Evolutionary conservation across 2,329 filamentous ascomycete genomes (phyloP).

Genomic region (Monilinia aucupariae): DNA sequence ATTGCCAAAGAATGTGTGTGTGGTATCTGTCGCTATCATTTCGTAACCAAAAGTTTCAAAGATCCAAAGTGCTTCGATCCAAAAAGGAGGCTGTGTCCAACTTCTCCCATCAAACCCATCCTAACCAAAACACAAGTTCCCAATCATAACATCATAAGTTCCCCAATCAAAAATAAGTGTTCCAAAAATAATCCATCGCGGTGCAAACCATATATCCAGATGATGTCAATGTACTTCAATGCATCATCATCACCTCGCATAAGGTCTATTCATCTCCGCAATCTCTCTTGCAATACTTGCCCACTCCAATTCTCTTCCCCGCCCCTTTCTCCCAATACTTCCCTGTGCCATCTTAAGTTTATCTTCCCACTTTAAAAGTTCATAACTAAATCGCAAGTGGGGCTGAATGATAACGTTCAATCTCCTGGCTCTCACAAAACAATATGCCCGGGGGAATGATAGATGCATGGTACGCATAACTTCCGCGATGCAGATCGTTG

Average conservation of each 20-base stretch:
- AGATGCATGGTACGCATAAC: conserved; percentile 79
- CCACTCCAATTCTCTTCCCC: conserved; percentile 86
- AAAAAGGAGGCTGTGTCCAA: conserved; percentile 1
- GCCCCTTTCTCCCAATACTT: conserved; percentile 37
- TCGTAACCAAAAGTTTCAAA: neutral
- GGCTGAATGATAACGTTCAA: conserved; percentile 98
- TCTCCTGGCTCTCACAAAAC: conserved; percentile 85
- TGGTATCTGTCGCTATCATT: conserved; percentile 13
- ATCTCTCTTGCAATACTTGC: conserved; percentile 81
- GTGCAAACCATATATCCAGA: conserved; percentile 1
- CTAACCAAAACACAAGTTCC: neutral
- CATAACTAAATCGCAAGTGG: conserved; percentile 89
- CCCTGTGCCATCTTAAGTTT: conserved; percentile 44
- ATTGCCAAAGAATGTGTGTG: conserved; percentile 10
- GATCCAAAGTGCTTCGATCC: neutral
- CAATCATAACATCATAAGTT: neutral
- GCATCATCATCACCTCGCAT: conserved; percentile 53
- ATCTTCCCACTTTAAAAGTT: conserved; percentile 95
- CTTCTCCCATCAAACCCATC: neutral
- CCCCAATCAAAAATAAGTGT: neutral
- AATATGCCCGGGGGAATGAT: conserved; percentile 89
- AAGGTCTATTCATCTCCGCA: conserved; percentile 91
- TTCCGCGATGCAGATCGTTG: conserved; percentile 98
- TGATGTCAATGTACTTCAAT: neutral
- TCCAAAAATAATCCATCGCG: neutral